Evolutionary conservation across 345 rosid genomes (phyloP), one percentile per base, ranked within the genome.

Genomic region (Leavenworthia alabamica): DNA sequence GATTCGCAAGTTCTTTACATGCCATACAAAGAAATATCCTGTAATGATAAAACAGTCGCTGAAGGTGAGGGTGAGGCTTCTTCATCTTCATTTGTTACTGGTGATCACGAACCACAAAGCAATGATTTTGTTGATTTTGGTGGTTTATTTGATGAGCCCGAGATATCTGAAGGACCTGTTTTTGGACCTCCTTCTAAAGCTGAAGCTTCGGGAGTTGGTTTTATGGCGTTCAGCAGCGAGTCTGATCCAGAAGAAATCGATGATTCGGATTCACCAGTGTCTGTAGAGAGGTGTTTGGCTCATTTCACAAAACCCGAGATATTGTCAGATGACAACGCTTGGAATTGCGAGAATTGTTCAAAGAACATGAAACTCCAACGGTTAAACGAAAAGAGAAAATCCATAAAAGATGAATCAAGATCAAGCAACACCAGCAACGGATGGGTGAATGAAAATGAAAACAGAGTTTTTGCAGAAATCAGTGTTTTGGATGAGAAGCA

Each of bases 211-310:
- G 80, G 67, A 57, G 74, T 79, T 66, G 71, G 89, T 73, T 71
- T 82, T 72, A 57, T 64, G 44, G 79, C 80, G 1, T 80, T 64
- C 60, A 73, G 70, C 73, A 88, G 97, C 55, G 99, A 86, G 20
- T 90, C 99, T 64, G 99, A 94, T 74, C 93, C 95, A 10, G 93
- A 81, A 63, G 93, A 94, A 73, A 95, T 94, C 60, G 97, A 88
- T 80, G 67, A 94, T 74, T 73, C 89, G 15, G 80, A 82, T 77
- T 83, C 93, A 64, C 90, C 93, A 0, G 95, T 90, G 60, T 88
- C 97, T 44, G 78, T 94, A 3, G 99, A 90, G 77, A 86, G 95
- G 48, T 94, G 97, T 67, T 84, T 94, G 79, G 70, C 81, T 71
- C 90, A 83, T 74, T 90, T 86, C 66, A 76, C 86, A 49, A 84